Evolutionary conservation across 306 rosid genomes (phyloP), one percentile per base, ranked within the genome.

Genomic region (Rosa lucieae): DNA sequence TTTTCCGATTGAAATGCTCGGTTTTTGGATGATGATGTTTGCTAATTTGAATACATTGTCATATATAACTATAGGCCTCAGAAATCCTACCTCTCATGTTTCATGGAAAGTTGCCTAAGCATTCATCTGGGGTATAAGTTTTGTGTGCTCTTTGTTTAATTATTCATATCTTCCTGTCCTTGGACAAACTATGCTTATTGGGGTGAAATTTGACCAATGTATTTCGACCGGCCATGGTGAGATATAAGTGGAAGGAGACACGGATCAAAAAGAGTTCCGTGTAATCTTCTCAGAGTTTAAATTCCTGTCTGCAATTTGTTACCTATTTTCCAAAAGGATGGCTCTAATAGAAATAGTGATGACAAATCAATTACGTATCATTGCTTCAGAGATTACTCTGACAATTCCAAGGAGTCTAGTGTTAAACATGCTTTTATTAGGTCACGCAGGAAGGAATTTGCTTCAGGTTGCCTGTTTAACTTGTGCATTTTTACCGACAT

Each of bases 401-500:
- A 43, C 40, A 14, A 7, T 40, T 58, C 42, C 20, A 7, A 13
- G 4, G 69, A 55, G 26, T 10, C 5, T 52, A 52, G 47, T 1
- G 11, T 42, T 1, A 51, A 52, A 40, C 70, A 65, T 32, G 21
- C 0, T 40, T 75, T 39, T 42, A n/a, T 21, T 13, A 14, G 62
- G 43, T 40, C 42, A 12, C 26, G 32, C 35, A 13, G 21, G 11
- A 23, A 5, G 63, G 11, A 44, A 8, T 35, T 35, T 20, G 23
- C 40, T 15, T 1, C 13, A 5, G 7, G 2, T 61, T 42, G n/a
- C 37, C 70, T 10, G 67, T 18, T 39, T 32, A 40, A 70, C 63
- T 40, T 61, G 2, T 13, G 17, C 66, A 20, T 44, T 70, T 73
- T 76, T 80, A 61, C 69, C 14, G 65, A 2, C 82, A 39, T 78